Percentiles rank a stretch among this genome's conserved stretches.
Conservation (phyloP, 768 basidiomycete genomes). For the Boletus rufocinnamomeus region DNA sequence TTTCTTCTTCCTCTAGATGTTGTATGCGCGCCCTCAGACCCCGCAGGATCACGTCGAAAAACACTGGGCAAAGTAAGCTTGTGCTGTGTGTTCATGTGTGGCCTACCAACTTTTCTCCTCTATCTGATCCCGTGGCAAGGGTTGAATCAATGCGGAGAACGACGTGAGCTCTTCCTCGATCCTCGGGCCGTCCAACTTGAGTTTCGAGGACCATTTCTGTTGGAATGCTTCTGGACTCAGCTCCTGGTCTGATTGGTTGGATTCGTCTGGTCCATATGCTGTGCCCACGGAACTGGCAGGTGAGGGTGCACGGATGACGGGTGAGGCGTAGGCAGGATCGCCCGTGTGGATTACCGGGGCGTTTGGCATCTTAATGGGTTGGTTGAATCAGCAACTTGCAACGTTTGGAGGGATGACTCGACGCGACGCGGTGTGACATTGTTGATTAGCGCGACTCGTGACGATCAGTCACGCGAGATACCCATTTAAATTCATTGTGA, state of each 20-base stretch:
- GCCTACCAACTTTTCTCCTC: slow-evolving; percentile 44
- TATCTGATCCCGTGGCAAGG: slow-evolving; percentile 29
- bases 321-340: slow-evolving; percentile 45
- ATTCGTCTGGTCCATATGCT: slow-evolving; percentile 48
- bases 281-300: slow-evolving; percentile 51
- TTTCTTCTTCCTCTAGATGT: slow-evolving; percentile 46
- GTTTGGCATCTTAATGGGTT: slow-evolving; percentile 26
- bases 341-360: slow-evolving; percentile 34
- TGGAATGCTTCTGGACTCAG: slow-evolving; percentile 41
- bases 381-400: background rate
- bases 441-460: slow-evolving; percentile 36
- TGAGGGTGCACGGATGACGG: slow-evolving; percentile 47
- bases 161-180: slow-evolving; percentile 41
- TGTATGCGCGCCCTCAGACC: slow-evolving; percentile 40
- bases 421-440: slow-evolving; percentile 35
- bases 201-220: slow-evolving; percentile 35
- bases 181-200: slow-evolving; percentile 38
- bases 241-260: slow-evolving; percentile 41
- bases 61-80: slow-evolving; percentile 28
- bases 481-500: slow-evolving; percentile 33
- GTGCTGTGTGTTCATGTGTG: background rate
- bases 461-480: slow-evolving; percentile 30
- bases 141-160: slow-evolving; percentile 36
- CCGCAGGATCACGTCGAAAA: slow-evolving; percentile 41
- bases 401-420: background rate